Evolutionary conservation across 1,139 yeast species (phyloP).

Genomic region (Ogataea hybrid): DNA sequence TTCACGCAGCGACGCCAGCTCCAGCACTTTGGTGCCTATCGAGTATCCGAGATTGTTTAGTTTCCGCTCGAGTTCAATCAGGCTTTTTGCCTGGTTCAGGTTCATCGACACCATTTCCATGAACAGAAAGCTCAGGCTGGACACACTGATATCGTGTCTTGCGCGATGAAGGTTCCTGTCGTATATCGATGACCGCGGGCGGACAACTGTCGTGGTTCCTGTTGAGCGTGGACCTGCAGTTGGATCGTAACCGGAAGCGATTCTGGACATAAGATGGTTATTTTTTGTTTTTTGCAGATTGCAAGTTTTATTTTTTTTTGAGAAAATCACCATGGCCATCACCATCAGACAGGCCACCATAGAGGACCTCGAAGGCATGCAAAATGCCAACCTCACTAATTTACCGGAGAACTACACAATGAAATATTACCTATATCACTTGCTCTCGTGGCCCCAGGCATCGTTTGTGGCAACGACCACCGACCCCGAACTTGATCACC

Average conservation of each 20-base stretch:
- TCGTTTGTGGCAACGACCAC: constrained; percentile 91
- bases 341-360: constrained; percentile 88
- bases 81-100: constrained; percentile 62
- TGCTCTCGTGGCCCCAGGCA: constrained; percentile 96
- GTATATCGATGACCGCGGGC: constrained; percentile 44
- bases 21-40: constrained; percentile 60
- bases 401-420: constrained; percentile 92
- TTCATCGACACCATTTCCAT: constrained; percentile 71
- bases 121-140: constrained; percentile 69
- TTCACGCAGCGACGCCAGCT: constrained; percentile 55
- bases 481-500: constrained; percentile 35
- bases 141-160: constrained; percentile 61
- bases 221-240: constrained; percentile 30
- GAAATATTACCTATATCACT: constrained; percentile 91
- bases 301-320: neutral
- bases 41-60: constrained; percentile 76
- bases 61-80: constrained; percentile 73
- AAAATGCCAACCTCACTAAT: constrained; percentile 89
- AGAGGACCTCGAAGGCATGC: constrained; percentile 90
- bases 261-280: constrained; percentile 1
- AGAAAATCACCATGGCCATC: constrained; percentile 56
- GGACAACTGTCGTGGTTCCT: constrained; percentile 16
- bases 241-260: constrained; percentile 27
- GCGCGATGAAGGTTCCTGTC: constrained; percentile 68
- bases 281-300: neutral